Evolutionary conservation across 2,329 filamentous ascomycete genomes (phyloP), one percentile per base, ranked within the genome.

Genomic region (Penicillium sclerotigenum): DNA sequence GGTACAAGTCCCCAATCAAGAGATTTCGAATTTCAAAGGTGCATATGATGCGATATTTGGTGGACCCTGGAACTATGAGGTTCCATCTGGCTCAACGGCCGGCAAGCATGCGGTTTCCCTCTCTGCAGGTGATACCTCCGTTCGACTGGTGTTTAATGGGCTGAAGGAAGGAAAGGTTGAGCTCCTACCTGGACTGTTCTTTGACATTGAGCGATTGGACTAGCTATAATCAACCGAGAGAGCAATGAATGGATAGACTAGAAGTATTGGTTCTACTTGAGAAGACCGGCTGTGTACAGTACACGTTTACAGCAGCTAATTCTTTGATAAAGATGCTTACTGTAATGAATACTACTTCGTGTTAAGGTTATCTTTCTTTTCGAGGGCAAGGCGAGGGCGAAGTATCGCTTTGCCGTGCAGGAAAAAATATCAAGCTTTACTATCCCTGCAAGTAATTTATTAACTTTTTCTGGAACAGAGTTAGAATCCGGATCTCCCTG

Each of bases 131-230:
- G 18, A 55, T 5, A 8, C 18, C 0, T 34, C 42, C 6, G 47
- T 59, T 48, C 37, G 20, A 3, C 14, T 59, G n/a, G 38, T 48
- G 3, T 57, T 59, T 16, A 40, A 43, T 33, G 57, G 57, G 13
- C n/a, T 40, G 18, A 47, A 48, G 10, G 29, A 26, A 36, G 52
- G 52, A 22, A 16, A 50, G 8, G 49, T 52, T 5, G 55, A 58
- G 28, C 37, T 58, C 3, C 42, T 60, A 34, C 58, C 58, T 42
- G 58, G 58, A 13, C 43, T 60, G 5, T 26, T 57, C 10, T 29
- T 54, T 38, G 33, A 54, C 5, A 54, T 59, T 33, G 50, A 57
- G 14, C 31, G 6, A 33, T 14, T 34, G 31, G 22, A 36, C 18
- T 16, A 20, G 10, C n/a, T 14, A 37, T 31, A 46, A 14, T 8